Evolutionary conservation across 2,329 filamentous ascomycete species (phyloP).

Genomic region (Colletotrichum gigasporum): DNA sequence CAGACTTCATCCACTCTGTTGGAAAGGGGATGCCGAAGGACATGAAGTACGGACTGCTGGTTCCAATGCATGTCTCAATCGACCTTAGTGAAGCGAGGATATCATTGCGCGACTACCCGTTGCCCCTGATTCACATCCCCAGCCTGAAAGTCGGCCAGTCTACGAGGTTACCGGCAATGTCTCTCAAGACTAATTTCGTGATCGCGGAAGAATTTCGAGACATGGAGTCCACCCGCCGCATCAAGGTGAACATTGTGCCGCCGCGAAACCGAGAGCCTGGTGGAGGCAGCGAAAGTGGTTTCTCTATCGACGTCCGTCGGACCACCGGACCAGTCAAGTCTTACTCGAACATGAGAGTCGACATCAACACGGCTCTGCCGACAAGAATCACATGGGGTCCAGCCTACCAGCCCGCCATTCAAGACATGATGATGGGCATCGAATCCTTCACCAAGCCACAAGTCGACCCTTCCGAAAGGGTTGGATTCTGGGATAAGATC

Average conservation of each 20-base stretch:
- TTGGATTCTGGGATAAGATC: slow-evolving; percentile 99
- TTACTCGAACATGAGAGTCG: slow-evolving; percentile 90
- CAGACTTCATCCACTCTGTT: slow-evolving; percentile 84
- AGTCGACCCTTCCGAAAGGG: slow-evolving; percentile 89
- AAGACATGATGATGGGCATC: slow-evolving; percentile 99
- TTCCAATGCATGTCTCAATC: slow-evolving; percentile 90
- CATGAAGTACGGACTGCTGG: slow-evolving; percentile 87
- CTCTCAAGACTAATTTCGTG: slow-evolving; percentile 89
- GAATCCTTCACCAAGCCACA: slow-evolving; percentile 98
- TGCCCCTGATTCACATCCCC: slow-evolving; percentile 91
- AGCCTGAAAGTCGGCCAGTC: slow-evolving; percentile 83
- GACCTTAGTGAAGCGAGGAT: slow-evolving; percentile 90
- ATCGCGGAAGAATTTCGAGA: slow-evolving; percentile 93
- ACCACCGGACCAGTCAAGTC: slow-evolving; percentile 97
- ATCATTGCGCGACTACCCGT: slow-evolving; percentile 90
- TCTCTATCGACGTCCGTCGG: slow-evolving; percentile 85
- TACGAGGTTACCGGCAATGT: slow-evolving; percentile 80
- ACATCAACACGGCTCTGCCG: slow-evolving; percentile 91
- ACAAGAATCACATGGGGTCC: slow-evolving; percentile 97
- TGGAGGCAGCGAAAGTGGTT: slow-evolving; percentile 68
- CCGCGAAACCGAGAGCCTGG: slow-evolving; percentile 68
- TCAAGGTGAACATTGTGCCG: slow-evolving; percentile 86
- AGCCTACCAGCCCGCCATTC: slow-evolving; percentile 96
- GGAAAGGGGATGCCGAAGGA: slow-evolving; percentile 97
- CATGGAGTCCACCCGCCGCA: slow-evolving; percentile 79